These are phyloP conservation scores for Oenanthe javanica DNA, from an alignment of 140 eudicot species.

Conservation along the genomic window DNA sequence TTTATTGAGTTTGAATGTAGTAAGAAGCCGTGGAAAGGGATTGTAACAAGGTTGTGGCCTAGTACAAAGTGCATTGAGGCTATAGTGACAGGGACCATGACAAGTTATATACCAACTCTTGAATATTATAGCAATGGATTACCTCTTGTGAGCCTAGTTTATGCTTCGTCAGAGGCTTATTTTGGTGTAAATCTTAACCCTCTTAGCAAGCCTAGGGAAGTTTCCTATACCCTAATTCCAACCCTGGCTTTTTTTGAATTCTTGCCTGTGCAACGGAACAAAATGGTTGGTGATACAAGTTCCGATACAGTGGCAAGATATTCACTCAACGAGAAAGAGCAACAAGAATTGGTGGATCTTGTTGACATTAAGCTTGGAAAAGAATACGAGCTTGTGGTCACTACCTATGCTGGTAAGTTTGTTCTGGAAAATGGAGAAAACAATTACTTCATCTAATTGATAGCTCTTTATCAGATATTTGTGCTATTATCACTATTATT, in stretches of 20 bases:
- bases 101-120: neutral
- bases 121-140: neutral
- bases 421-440: neutral
- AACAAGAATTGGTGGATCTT: neutral
- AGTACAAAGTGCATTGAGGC: neutral
- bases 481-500: no score
- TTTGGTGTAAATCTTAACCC: neutral
- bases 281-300: neutral
- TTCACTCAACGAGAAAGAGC: neutral
- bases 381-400: neutral
- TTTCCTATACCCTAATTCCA: neutral
- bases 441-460: no score
- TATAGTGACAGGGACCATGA: neutral
- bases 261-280: neutral
- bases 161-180: neutral
- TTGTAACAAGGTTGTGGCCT: neutral
- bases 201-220: neutral
- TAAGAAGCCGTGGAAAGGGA: conserved; percentile 3
- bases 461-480: no score
- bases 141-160: neutral
- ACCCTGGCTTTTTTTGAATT: neutral
- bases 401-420: neutral
- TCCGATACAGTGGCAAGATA: neutral
- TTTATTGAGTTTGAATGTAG: neutral
- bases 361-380: neutral